Conservation (phyloP, 169 alveolate species). For the Eimeria brunetti region DNA sequence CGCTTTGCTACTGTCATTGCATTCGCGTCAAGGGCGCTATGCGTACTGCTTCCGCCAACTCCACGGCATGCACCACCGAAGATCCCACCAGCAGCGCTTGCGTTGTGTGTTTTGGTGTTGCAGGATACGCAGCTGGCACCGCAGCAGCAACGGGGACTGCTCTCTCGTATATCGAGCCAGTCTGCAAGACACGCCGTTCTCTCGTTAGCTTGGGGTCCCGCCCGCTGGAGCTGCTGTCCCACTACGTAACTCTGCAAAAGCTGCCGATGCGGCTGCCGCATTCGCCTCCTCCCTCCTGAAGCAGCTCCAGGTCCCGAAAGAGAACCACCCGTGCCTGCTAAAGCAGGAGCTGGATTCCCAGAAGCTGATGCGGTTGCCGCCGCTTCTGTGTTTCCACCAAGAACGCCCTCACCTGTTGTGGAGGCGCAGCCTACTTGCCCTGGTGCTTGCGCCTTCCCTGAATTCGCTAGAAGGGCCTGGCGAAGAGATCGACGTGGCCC, state of each 20-base stretch:
- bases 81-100: neutral
- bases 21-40: slow-evolving; percentile 32
- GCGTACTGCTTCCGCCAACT: slow-evolving; percentile 33
- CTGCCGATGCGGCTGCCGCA: slow-evolving; percentile 72
- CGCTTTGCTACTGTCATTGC: slow-evolving; percentile 26
- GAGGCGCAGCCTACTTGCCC: slow-evolving; percentile 10
- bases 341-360: neutral
- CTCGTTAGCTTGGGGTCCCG: slow-evolving; percentile 53
- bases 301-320: neutral
- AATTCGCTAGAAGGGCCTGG: slow-evolving; percentile 64
- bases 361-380: slow-evolving; percentile 20
- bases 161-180: slow-evolving; percentile 42
- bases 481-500: slow-evolving; percentile 70
- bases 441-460: slow-evolving; percentile 59
- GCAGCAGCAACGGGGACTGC: slow-evolving; percentile 60
- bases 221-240: slow-evolving; percentile 65
- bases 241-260: slow-evolving; percentile 62
- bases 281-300: slow-evolving; percentile 60
- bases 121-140: slow-evolving; percentile 52
- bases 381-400: neutral
- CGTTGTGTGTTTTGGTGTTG: neutral
- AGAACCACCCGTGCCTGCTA: neutral
- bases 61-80: slow-evolving; percentile 5
- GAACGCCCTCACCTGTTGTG: slow-evolving; percentile 2
- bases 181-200: slow-evolving; percentile 51